phyloP scores from a whole-genome alignment of 139 green algal genomes.

The Zygnema cylindricum region DNA sequence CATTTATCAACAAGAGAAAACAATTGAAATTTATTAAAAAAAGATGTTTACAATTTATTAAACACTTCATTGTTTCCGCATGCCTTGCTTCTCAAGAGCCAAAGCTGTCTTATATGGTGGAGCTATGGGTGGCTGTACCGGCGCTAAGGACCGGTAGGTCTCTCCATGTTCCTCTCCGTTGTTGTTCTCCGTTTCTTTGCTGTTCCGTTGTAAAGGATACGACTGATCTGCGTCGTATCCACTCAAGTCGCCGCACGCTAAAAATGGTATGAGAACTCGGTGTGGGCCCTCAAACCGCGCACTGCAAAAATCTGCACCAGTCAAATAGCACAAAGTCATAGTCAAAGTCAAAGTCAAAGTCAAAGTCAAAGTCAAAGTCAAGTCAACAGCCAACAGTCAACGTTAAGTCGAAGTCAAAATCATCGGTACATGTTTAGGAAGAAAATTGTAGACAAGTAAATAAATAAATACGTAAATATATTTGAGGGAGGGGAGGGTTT shows the following conservation, averaged over 20 bases:
- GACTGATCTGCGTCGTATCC: constrained; percentile 90
- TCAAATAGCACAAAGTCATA: no score
- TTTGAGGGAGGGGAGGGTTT: no score
- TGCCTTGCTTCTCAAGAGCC: constrained; percentile 46
- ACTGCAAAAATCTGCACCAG: constrained; percentile 27
- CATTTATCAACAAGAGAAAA: no score
- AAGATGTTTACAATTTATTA: no score
- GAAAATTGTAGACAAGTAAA: no score
- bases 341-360: no score
- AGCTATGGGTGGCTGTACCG: constrained; percentile 86
- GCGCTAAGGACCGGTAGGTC: constrained; percentile 66
- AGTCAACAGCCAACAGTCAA: no score
- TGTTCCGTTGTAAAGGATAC: constrained; percentile 75
- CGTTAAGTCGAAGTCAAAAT: no score
- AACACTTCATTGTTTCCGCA: constrained; percentile 22
- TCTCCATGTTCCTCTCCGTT: background rate
- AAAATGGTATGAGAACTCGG: constrained; percentile 81
- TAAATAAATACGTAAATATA: no score
- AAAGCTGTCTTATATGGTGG: constrained; percentile 84
- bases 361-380: no score
- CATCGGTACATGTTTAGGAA: no score
- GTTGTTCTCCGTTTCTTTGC: background rate
- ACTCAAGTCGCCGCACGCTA: constrained; percentile 90
- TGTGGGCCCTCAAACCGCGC: constrained; percentile 42
- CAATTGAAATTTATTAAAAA: no score